Base-by-base conservation (phyloP, 2,329 filamentous ascomycete species). In the Xylariaceae sp. region DNA sequence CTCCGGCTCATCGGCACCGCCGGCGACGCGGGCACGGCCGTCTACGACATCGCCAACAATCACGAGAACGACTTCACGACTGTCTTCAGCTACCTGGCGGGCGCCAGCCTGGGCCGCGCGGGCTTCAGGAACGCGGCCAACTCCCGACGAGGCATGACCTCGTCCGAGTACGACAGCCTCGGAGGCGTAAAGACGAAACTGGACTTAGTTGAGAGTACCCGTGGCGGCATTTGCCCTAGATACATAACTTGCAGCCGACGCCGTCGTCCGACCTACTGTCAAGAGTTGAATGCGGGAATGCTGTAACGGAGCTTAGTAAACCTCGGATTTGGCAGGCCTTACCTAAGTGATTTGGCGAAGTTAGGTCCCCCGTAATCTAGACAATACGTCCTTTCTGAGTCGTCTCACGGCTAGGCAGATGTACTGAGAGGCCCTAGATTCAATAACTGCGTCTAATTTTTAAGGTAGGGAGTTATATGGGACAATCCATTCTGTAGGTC, bases 21-120 rank as follows among this genome's bases (percentile, higher is more conserved):
- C 19, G 55, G 56, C n/a, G 59, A 64, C 26, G 57, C 51, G 1
- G 62, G 20, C 21, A 18, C 62, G 29, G 51, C 59, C 20, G 41
- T 65, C 40, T 66, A 64, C 48, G 58, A 20, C 14, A 49, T 67
- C 20, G 52, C 67, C 16, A 26, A 60, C 10, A 50, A 67, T 44
- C 54, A 56, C 21, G 40, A 60, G 1, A 65, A 66, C 41, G 66
- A 62, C 20, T 45, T 55, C 59, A 45, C 54, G 41, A 44, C 47
- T 37, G 45, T 58, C 42, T 46, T 52, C 52, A 51, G 49, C 42
- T 51, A 40, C 49, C 49, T 51, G 29, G 14, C 21, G 19, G 49
- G 50, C 20, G 50, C 43, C 2, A 42, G 50, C n/a, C 20, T 46
- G 3, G 50, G 50, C 43, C 43, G 50, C 29, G 16, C 43, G 7